Percentiles rank a stretch among this genome's conserved stretches.
Conservation (phyloP, 371 early-diverging fungal genomes). For the Mucor sp. region DNA sequence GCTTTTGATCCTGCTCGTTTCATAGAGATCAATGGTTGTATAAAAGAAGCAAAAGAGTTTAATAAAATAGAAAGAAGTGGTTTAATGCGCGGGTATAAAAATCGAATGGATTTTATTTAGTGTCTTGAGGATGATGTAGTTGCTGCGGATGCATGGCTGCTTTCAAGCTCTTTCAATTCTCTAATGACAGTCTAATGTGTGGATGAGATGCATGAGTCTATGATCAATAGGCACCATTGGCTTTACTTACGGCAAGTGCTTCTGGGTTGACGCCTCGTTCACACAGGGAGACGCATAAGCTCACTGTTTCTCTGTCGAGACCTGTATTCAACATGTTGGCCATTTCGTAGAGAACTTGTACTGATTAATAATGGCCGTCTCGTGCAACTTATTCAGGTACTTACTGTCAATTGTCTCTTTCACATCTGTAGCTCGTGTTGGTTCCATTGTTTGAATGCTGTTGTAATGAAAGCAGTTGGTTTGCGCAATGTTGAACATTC, state of each 20-base stretch:
- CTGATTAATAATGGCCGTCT: no score
- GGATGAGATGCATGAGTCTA: neutral
- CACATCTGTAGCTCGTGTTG: slow-evolving; percentile 17
- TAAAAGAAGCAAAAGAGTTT: neutral
- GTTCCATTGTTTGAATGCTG: slow-evolving; percentile 15
- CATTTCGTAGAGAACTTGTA: slow-evolving; percentile 23
- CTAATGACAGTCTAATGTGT: slow-evolving; percentile 20
- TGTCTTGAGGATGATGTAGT: neutral
- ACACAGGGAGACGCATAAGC: slow-evolving; percentile 28
- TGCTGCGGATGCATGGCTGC: neutral
- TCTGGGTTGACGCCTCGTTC: slow-evolving; percentile 35
- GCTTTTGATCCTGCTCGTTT: neutral
- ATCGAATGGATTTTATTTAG: neutral
- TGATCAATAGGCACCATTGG: no score
- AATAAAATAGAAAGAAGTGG: neutral
- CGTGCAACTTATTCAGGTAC: neutral
- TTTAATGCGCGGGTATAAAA: slow-evolving; percentile 6
- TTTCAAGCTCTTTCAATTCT: slow-evolving; percentile 19
- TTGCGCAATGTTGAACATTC: no score
- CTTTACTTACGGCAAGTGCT: slow-evolving; percentile 25
- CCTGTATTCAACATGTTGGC: slow-evolving; percentile 26
- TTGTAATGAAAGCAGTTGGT: neutral
- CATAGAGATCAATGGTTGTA: slow-evolving; percentile 3
- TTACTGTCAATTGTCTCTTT: slow-evolving; percentile 29
- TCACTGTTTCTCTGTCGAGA: slow-evolving; percentile 24